Percentiles rank a stretch among this genome's conserved stretches.
Evolutionary conservation across 768 basidiomycete species (phyloP).

Genomic region (Phylloporus arenicola): DNA sequence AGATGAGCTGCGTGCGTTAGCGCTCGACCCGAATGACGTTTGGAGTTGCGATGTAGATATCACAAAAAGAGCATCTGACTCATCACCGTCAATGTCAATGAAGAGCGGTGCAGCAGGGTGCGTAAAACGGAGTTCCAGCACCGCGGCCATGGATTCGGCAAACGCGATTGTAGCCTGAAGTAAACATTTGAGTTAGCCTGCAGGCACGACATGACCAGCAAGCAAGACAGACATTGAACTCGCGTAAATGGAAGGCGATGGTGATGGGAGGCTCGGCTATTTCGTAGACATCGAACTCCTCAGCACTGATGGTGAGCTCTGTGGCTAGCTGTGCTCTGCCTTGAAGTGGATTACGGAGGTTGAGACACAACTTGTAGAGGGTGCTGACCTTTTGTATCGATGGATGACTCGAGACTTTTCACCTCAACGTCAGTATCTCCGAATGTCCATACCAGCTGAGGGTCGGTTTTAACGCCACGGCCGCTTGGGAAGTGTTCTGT

Average conservation of each 20-base stretch:
- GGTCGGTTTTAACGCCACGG: slow-evolving; percentile 61
- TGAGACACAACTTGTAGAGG: neutral
- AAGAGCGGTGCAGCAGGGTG: slow-evolving; percentile 70
- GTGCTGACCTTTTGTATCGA: slow-evolving; percentile 56
- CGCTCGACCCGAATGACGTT: slow-evolving; percentile 12
- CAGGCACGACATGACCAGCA: neutral
- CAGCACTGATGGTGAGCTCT: slow-evolving; percentile 68
- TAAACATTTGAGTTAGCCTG: neutral
- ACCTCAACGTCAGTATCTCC: slow-evolving; percentile 61
- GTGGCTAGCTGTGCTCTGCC: slow-evolving; percentile 64
- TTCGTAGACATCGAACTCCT: slow-evolving; percentile 79
- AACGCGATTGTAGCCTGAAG: slow-evolving; percentile 72
- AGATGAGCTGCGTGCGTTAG: slow-evolving; percentile 11
- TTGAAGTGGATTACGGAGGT: slow-evolving; percentile 21
- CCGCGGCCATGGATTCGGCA: slow-evolving; percentile 62
- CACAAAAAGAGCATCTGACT: slow-evolving; percentile 61
- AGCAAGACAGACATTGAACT: slow-evolving; percentile 60
- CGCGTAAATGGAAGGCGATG: slow-evolving; percentile 75
- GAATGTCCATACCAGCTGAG: slow-evolving; percentile 81
- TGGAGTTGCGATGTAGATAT: slow-evolving; percentile 70
- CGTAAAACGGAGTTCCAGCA: slow-evolving; percentile 71
- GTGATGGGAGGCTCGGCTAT: slow-evolving; percentile 57
- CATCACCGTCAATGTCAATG: slow-evolving; percentile 69
- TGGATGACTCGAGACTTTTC: slow-evolving; percentile 60
- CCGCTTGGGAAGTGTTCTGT: slow-evolving; percentile 74